Conservation (phyloP, 208 protist genomes). For the Willaertia magna region DNA sequence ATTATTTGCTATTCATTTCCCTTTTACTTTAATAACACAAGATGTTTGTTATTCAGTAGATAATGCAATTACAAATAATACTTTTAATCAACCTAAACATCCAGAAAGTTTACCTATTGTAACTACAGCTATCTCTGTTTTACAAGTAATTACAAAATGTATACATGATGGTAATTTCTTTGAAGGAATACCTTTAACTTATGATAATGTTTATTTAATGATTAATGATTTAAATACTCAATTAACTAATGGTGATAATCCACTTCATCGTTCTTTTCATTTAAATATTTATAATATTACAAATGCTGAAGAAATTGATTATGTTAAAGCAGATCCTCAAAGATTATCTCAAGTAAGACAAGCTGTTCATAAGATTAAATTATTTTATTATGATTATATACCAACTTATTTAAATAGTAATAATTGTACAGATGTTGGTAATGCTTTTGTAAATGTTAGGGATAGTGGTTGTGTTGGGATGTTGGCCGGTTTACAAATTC, state of each 20-base stretch:
- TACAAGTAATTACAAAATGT: not conserved
- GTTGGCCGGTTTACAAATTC: not conserved
- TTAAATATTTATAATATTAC: not conserved
- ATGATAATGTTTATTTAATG: too few species aligned
- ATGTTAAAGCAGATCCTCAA: not conserved
- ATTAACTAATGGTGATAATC: not conserved
- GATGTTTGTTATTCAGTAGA: not conserved
- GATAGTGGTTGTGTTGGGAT: not conserved
- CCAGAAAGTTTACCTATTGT: too few species aligned
- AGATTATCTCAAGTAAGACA: not conserved
- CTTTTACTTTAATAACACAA: not conserved
- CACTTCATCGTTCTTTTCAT: not conserved
- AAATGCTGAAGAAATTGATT: not conserved
- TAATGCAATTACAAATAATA: not conserved
- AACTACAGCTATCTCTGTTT: not conserved
- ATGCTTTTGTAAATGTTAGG: not conserved
- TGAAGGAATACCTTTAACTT: too few species aligned
- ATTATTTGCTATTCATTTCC: not conserved
- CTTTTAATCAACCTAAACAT: too few species aligned
- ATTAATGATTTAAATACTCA: not conserved
- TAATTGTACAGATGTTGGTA: not conserved
- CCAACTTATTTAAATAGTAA: not conserved
- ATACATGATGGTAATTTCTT: not conserved
- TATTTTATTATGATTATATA: not conserved
- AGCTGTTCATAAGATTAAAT: not conserved